These are phyloP conservation scores for Haplosporangium sp. DNA, from an alignment of 371 early-diverging fungal genomes.

Conservation along the genomic window DNA sequence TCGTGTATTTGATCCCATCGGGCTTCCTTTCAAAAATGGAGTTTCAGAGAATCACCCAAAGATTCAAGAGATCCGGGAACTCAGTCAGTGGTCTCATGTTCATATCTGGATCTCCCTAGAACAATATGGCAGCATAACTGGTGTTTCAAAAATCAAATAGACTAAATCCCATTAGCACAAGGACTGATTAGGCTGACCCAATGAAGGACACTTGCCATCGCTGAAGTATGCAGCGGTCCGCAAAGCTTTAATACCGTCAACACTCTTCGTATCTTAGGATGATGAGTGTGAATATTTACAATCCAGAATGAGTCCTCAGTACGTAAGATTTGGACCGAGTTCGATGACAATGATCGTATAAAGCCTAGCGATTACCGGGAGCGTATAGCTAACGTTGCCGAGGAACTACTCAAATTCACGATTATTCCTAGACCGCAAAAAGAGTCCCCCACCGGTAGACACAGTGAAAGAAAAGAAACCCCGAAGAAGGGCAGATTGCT, in stretches of 20 bases:
- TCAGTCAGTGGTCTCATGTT: conserved; percentile 59
- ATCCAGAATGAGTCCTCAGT: conserved; percentile 61
- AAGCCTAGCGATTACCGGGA: conserved; percentile 54
- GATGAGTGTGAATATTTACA: conserved; percentile 63
- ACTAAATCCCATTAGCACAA: conserved; percentile 58
- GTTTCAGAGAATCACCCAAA: conserved; percentile 58
- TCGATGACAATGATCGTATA: conserved; percentile 56
- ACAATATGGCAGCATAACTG: conserved; percentile 59
- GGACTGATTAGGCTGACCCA: conserved; percentile 60
- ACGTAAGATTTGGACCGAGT: conserved; percentile 63
- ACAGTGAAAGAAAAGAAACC: conserved; percentile 58
- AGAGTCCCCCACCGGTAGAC: conserved; percentile 55
- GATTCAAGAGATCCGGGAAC: conserved; percentile 57
- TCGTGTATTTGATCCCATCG: conserved; percentile 56
- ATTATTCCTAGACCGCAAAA: conserved; percentile 52
- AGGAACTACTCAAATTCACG: conserved; percentile 58
- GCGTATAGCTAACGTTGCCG: conserved; percentile 61
- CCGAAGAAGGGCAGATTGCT: conserved; percentile 47
- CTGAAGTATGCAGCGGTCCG: conserved; percentile 60
- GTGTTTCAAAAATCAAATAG: conserved; percentile 59
- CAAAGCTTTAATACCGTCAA: conserved; percentile 63
- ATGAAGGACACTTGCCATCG: conserved; percentile 55
- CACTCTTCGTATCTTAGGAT: conserved; percentile 56
- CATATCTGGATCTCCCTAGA: conserved; percentile 63
- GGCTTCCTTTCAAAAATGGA: conserved; percentile 59